These are phyloP conservation scores for Amanita subjunquillea DNA, from an alignment of 768 basidiomycete genomes.

Conservation along the genomic window DNA sequence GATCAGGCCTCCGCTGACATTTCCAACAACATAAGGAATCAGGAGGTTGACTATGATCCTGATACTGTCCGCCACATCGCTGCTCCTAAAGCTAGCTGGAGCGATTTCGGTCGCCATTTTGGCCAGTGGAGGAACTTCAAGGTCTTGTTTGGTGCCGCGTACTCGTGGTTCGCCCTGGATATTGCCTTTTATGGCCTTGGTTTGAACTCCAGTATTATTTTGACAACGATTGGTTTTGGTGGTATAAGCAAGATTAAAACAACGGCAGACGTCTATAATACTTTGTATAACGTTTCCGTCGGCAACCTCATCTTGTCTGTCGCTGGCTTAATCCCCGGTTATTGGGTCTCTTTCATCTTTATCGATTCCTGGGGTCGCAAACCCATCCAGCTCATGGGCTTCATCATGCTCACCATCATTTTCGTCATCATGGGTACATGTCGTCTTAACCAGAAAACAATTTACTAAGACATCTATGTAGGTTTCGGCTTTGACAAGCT, in stretches of 20 bases:
- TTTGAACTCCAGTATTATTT: constrained; percentile 71
- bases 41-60: constrained; percentile 36
- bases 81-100: constrained; percentile 56
- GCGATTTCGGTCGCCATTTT: constrained; percentile 65
- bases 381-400: constrained; percentile 75
- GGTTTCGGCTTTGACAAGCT: constrained; percentile 61
- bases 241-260: constrained; percentile 19
- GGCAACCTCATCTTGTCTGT: constrained; percentile 71
- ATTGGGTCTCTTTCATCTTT: constrained; percentile 54
- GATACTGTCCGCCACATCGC: constrained; percentile 53
- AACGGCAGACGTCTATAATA: constrained; percentile 37
- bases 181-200: constrained; percentile 87
- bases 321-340: constrained; percentile 78
- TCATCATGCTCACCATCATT: constrained; percentile 51
- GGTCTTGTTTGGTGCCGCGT: constrained; percentile 66
- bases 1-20: constrained; percentile 68
- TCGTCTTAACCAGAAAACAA: background rate
- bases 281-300: constrained; percentile 52
- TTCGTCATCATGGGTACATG: constrained; percentile 61
- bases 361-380: constrained; percentile 78
- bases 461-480: constrained; percentile 11
- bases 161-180: constrained; percentile 86
- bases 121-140: constrained; percentile 70
- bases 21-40: constrained; percentile 48
- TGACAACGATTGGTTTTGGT: constrained; percentile 70